A percentile compares a stretch with the other conserved stretches of the same genome.
These are phyloP conservation scores for Naganishia kalamii DNA, from an alignment of 768 basidiomycete genomes.

Conservation along the genomic window DNA sequence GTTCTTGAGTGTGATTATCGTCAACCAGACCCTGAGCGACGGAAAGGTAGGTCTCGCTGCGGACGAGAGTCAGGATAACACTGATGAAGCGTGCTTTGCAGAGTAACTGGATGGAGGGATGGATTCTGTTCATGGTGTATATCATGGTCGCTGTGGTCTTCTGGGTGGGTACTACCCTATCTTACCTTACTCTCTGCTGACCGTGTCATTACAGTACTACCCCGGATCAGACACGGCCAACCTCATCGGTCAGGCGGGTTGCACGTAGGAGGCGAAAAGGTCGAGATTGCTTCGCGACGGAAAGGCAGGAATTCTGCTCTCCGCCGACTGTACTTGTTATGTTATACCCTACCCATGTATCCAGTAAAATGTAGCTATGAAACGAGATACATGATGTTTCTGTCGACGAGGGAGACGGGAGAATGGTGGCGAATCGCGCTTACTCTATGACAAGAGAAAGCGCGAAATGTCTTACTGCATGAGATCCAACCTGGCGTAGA, in stretches of 20 bases:
- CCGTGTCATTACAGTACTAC: constrained; percentile 23
- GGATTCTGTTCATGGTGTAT: constrained; percentile 27
- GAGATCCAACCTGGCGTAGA: not conserved
- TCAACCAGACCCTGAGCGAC: constrained; percentile 76
- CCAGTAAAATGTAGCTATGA: not conserved
- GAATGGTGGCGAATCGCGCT: not conserved
- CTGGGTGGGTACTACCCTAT: not conserved
- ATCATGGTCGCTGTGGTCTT: constrained; percentile 27
- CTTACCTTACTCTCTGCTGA: not conserved
- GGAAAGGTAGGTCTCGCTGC: constrained; percentile 55
- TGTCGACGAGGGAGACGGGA: not conserved
- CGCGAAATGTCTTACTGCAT: constrained; percentile 6
- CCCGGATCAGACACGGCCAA: constrained; percentile 25
- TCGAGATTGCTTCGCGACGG: no score
- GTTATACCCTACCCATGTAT: not conserved
- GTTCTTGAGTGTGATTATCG: constrained; percentile 57
- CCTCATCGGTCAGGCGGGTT: constrained; percentile 20
- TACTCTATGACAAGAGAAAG: not conserved
- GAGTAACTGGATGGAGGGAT: constrained; percentile 23
- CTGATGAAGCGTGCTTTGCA: not conserved
- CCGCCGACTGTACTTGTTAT: not conserved
- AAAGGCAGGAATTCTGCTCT: no score
- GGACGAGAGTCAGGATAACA: not conserved
- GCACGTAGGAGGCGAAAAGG: constrained; percentile 1
- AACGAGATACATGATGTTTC: not conserved